phyloP scores from a whole-genome alignment of 2,329 filamentous ascomycete species.

The Furcasterigmium sp. region DNA sequence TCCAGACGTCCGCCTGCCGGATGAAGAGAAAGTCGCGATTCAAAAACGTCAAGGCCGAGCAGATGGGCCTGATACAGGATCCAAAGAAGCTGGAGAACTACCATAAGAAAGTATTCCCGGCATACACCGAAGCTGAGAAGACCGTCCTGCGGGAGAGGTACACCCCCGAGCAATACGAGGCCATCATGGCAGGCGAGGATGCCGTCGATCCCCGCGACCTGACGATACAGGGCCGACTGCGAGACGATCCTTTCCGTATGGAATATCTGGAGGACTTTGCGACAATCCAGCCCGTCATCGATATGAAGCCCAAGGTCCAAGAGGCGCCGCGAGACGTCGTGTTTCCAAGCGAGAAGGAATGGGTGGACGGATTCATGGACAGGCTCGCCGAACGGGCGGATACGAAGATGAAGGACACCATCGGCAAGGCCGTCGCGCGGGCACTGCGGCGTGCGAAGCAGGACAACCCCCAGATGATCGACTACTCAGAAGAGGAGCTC shows the following conservation, averaged over 20 bases:
- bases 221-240: slow-evolving; percentile 64
- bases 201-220: slow-evolving; percentile 72
- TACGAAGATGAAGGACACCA: slow-evolving; percentile 35
- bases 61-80: slow-evolving; percentile 44
- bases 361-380: slow-evolving; percentile 50
- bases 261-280: slow-evolving; percentile 81
- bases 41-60: slow-evolving; percentile 44
- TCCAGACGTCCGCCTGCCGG: slow-evolving; percentile 47
- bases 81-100: slow-evolving; percentile 35
- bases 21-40: slow-evolving; percentile 44
- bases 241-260: slow-evolving; percentile 66
- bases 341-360: slow-evolving; percentile 59
- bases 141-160: slow-evolving; percentile 61
- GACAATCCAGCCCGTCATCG: slow-evolving; percentile 69
- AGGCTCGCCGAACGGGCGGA: slow-evolving; percentile 38
- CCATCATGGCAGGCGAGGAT: slow-evolving; percentile 74
- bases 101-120: slow-evolving; percentile 45
- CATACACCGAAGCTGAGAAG: slow-evolving; percentile 64
- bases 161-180: slow-evolving; percentile 73
- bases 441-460: slow-evolving; percentile 36
- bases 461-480: slow-evolving; percentile 35
- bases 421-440: slow-evolving; percentile 33
- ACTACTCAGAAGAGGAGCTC: slow-evolving; percentile 52
- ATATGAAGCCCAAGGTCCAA: slow-evolving; percentile 53
- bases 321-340: slow-evolving; percentile 43